Percentiles rank a stretch among this genome's conserved stretches.
Conservation (phyloP, 257 asterid species). For the Jaltomata sinuosa region DNA sequence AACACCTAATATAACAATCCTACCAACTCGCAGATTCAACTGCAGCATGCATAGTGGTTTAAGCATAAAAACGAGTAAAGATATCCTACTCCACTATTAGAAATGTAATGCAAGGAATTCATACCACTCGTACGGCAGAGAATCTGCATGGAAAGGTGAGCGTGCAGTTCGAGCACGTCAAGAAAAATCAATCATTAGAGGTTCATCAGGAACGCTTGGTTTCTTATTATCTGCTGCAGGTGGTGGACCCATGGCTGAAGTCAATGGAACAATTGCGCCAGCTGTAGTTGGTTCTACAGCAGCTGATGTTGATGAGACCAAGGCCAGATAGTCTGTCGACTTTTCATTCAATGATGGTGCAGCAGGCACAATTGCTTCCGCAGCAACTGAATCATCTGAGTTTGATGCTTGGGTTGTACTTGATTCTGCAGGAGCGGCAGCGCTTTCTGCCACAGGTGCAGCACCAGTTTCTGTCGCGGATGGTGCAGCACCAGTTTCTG, state of each 20-base stretch:
- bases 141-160: background rate
- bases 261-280: slow-evolving; percentile 26
- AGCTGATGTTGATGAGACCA: slow-evolving; percentile 16
- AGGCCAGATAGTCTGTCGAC: slow-evolving; percentile 31
- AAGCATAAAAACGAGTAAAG: background rate
- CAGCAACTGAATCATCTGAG: slow-evolving; percentile 7
- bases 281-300: slow-evolving; percentile 20
- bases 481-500: slow-evolving; percentile 22
- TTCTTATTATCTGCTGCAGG: slow-evolving; percentile 24
- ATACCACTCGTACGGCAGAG: background rate
- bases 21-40: background rate
- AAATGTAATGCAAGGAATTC: background rate
- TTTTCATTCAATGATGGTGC: slow-evolving; percentile 14
- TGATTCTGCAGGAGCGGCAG: slow-evolving; percentile 16
- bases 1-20: background rate
- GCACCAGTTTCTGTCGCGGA: slow-evolving; percentile 15
- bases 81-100: background rate
- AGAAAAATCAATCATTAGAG: slow-evolving; percentile 63
- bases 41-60: background rate
- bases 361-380: slow-evolving; percentile 18
- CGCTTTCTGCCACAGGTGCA: slow-evolving; percentile 2
- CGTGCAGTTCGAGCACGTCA: slow-evolving; percentile 14
- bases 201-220: slow-evolving; percentile 36
- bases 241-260: slow-evolving; percentile 4
- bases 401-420: slow-evolving; percentile 21